These are phyloP conservation scores for Prunus yedoensis DNA, from an alignment of 331 rosid genomes.

Conservation along the genomic window DNA sequence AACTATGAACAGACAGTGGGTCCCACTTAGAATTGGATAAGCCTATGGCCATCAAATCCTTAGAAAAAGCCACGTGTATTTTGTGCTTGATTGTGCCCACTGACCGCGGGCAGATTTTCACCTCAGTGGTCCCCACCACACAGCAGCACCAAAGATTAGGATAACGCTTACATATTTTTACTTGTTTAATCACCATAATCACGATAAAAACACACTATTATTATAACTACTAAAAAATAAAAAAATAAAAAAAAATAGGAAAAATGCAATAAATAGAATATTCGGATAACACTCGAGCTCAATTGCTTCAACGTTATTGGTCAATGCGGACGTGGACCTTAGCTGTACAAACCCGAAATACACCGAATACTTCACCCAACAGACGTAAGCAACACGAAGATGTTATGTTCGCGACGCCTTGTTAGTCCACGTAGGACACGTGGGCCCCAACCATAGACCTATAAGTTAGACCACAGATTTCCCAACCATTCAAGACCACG, in stretches of 20 bases:
- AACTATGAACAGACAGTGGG: not conserved
- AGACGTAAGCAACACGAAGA: not conserved
- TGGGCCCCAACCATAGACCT: not conserved
- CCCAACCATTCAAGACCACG: not conserved
- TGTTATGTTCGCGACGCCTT: constrained; percentile 14
- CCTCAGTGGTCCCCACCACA: no score
- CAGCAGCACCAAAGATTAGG: not conserved
- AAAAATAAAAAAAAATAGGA: not conserved
- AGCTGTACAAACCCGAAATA: constrained; percentile 11
- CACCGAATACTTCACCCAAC: not conserved
- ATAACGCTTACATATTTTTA: not conserved
- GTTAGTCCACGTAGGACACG: not conserved
- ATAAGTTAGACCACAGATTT: constrained; percentile 8
- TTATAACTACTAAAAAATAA: not conserved
- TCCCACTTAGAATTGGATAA: constrained; percentile 10
- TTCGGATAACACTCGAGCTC: not conserved
- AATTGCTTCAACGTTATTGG: not conserved
- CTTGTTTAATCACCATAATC: not conserved
- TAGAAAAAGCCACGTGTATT: not conserved
- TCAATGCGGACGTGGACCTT: constrained; percentile 17
- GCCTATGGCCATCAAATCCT: not conserved
- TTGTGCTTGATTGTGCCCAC: not conserved
- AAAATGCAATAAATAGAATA: not conserved
- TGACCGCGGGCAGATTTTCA: constrained; percentile 14
- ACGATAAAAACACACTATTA: not conserved